These are phyloP conservation scores for Suillus alpinus DNA, from an alignment of 768 basidiomycete species.

Conservation along the genomic window DNA sequence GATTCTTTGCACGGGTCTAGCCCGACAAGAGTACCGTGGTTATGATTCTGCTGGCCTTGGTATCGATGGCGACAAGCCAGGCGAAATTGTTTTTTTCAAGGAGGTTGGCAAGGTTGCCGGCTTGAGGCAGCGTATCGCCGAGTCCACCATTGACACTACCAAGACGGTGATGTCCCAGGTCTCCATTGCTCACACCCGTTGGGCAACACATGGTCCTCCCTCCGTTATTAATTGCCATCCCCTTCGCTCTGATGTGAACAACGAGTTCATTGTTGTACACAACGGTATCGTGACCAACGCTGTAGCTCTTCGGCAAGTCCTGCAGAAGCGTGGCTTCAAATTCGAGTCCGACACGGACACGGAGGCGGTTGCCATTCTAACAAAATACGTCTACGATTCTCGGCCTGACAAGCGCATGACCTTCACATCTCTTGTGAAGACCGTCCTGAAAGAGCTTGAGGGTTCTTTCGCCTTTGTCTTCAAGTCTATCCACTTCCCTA, in stretches of 20 bases:
- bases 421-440: slow-evolving; percentile 92
- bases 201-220: slow-evolving; percentile 97
- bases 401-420: slow-evolving; percentile 80
- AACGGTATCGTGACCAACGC: slow-evolving; percentile 99
- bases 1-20: slow-evolving; percentile 85
- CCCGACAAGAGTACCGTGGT: slow-evolving; percentile 95
- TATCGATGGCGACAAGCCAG: slow-evolving; percentile 87
- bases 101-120: slow-evolving; percentile 97
- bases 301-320: slow-evolving; percentile 81
- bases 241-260: slow-evolving; percentile 72
- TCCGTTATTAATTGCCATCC: slow-evolving; percentile 93
- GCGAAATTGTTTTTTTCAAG: slow-evolving; percentile 84
- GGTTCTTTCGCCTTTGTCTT: slow-evolving; percentile 99
- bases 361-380: slow-evolving; percentile 93
- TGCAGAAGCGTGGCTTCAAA: slow-evolving; percentile 93
- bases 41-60: slow-evolving; percentile 94
- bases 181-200: slow-evolving; percentile 97
- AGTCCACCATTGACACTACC: slow-evolving; percentile 64
- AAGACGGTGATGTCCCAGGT: slow-evolving; percentile 85
- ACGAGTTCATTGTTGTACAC: slow-evolving; percentile 93
- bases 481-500: slow-evolving; percentile 94
- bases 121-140: slow-evolving; percentile 84
- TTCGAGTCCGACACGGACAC: slow-evolving; percentile 98
- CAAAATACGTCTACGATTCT: slow-evolving; percentile 95
- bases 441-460: slow-evolving; percentile 95